These are phyloP conservation scores for Wickerhamomyces hampshirensis DNA, from an alignment of 805 yeast genomes.

Conservation along the genomic window DNA sequence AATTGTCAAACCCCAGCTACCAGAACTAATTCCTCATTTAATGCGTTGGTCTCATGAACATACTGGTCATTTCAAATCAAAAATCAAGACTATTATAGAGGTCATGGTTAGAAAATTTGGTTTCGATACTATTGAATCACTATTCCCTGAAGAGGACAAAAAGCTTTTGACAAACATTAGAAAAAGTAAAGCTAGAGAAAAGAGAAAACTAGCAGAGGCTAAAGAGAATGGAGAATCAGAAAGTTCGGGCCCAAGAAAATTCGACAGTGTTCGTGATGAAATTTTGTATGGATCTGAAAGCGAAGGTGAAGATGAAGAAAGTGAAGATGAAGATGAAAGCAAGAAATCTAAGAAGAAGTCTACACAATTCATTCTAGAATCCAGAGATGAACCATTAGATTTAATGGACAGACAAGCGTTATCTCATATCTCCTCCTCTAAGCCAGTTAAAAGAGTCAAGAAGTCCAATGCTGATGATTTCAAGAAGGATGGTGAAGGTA, in stretches of 20 bases:
- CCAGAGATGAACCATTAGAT: slow-evolving; percentile 78
- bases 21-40: slow-evolving; percentile 62
- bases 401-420: slow-evolving; percentile 79
- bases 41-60: slow-evolving; percentile 95
- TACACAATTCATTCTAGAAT: slow-evolving; percentile 70
- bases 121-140: slow-evolving; percentile 71
- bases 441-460: slow-evolving; percentile 54
- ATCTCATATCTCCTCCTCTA: slow-evolving; percentile 84
- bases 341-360: slow-evolving; percentile 27
- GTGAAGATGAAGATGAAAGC: slow-evolving; percentile 25
- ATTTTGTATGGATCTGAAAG: slow-evolving; percentile 76
- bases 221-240: slow-evolving; percentile 30
- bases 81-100: slow-evolving; percentile 90
- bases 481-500: slow-evolving; percentile 48
- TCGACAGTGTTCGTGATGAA: slow-evolving; percentile 86
- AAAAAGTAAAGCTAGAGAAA: slow-evolving; percentile 79
- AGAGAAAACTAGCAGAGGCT: slow-evolving; percentile 56
- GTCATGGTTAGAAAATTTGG: slow-evolving; percentile 88
- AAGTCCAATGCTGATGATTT: slow-evolving; percentile 35
- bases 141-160: slow-evolving; percentile 87
- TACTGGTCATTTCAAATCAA: slow-evolving; percentile 89
- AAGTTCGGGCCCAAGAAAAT: slow-evolving; percentile 39
- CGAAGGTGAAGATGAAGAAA: slow-evolving; percentile 39
- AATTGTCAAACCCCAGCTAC: slow-evolving; percentile 59
- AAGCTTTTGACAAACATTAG: slow-evolving; percentile 81